Conservation (phyloP, 2,329 filamentous ascomycete genomes). For the Ilyonectria sp. region DNA sequence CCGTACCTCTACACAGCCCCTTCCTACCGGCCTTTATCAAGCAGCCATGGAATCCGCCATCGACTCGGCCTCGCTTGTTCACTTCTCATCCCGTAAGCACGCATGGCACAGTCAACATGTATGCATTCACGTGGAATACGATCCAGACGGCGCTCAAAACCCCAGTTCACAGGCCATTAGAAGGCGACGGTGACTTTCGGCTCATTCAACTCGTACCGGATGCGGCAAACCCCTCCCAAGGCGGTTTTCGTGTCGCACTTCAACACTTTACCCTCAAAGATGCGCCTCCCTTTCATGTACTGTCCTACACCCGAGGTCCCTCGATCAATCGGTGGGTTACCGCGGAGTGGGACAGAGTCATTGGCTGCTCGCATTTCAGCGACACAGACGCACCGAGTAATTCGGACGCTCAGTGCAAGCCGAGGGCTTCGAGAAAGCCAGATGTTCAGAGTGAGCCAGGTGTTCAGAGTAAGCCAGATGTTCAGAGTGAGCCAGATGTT, state of each 20-base stretch:
- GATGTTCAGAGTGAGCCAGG: not conserved
- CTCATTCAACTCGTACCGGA: constrained; percentile 12
- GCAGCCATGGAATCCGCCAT: not conserved
- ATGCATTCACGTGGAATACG: not conserved
- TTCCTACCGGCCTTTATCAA: not conserved
- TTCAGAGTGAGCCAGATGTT: not conserved
- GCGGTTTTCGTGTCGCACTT: not conserved
- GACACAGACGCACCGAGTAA: no score
- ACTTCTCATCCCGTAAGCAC: no score
- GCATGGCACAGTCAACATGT: not conserved
- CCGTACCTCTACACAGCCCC: not conserved
- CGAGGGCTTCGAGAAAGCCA: not conserved
- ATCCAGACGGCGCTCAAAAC: not conserved
- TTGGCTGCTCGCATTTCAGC: constrained; percentile 1
- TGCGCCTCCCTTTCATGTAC: not conserved
- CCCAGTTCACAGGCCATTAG: not conserved
- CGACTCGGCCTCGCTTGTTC: no score
- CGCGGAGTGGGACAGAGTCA: not conserved
- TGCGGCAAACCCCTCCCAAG: not conserved
- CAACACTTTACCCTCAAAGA: not conserved
- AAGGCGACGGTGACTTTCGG: not conserved
- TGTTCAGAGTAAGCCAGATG: not conserved
- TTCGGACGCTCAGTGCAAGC: no score
- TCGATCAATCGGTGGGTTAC: not conserved
- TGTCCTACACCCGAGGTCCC: not conserved